Percentiles rank a stretch among this genome's conserved stretches.
phyloP scores from a whole-genome alignment of 208 protist genomes.

The Phytomonas francai region DNA sequence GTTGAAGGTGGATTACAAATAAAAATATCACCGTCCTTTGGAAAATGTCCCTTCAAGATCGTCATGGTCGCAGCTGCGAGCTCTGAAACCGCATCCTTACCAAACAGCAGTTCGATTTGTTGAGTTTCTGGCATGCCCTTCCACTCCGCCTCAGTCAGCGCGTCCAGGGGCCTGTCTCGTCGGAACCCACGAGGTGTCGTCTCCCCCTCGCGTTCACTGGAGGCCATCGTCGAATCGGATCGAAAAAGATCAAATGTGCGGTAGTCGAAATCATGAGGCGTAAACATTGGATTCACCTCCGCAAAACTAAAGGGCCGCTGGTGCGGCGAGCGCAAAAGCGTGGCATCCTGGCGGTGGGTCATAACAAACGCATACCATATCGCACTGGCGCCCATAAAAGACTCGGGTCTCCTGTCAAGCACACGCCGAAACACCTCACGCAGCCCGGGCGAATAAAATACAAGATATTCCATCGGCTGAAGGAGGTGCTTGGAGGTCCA shows the following conservation, averaged over 20 bases:
- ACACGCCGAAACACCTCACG: not conserved
- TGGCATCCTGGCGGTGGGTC: constrained; percentile 13
- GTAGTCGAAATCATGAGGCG: constrained; percentile 33
- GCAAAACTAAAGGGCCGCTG: constrained; percentile 59
- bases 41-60: not conserved
- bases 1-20: not conserved
- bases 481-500: not conserved
- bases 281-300: constrained; percentile 32
- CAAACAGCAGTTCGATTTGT: not conserved
- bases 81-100: not conserved
- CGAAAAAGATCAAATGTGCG: not conserved
- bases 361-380: constrained; percentile 25
- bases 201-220: not conserved
- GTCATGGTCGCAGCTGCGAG: not conserved
- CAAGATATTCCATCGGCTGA: not conserved
- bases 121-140: not conserved
- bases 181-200: not conserved
- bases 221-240: not conserved
- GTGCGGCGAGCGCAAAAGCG: constrained; percentile 36
- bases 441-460: not conserved
- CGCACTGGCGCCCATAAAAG: not conserved
- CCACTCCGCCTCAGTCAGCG: not conserved
- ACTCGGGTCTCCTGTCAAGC: not conserved
- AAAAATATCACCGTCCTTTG: not conserved
- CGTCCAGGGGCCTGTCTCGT: not conserved